Base-by-base conservation (phyloP, 2,329 filamentous ascomycete species). In the Botrytis tulipae region DNA sequence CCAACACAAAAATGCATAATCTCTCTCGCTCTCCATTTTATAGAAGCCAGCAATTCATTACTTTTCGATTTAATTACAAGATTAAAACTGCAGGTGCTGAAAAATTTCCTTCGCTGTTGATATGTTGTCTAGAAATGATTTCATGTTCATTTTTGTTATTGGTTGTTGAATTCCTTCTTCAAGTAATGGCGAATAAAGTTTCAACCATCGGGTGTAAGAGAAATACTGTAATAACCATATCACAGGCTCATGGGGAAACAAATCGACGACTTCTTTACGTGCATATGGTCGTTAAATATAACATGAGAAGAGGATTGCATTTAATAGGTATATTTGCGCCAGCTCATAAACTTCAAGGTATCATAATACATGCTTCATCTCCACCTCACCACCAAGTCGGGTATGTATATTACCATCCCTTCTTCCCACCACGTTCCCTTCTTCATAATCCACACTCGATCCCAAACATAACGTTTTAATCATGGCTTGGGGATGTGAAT, bases 401-500 rank as follows among this genome's bases (percentile, higher is more conserved):
- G 40, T 37, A 48, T 60, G 65, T 46, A 22, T 70, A 61, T 35
- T n/a, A 10, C 54, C 54, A n/a, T 48, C 22, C 10, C 18, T 70
- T 46, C 67, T 37, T 61, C 32, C 10, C 66, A 20, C 63, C 25
- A 6, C 22, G 54, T 37, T 40, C 10, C 10, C 18, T 18, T 5
- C 32, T 32, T 44, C 42, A 25, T 48, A 18, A 54, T 70, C 20
- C 54, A n/a, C 18, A n/a, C 8, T 18, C 59, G 44, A 35, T 40
- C 40, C 44, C 48, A 18, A 32, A 48, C n/a, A 68, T 42, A 16
- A 57, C 35, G 14, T 22, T 25, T 22, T 16, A 74, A 67, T 65
- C 67, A 91, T 73, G 89, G 94, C 89, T 99, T 99, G 25, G 96
- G 96, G 77, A 99, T 94, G 82, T 96, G 93, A 80, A 99, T 90